phyloP scores from a whole-genome alignment of 1,284 basidiomycete genomes.

The Earliella scabrosa region DNA sequence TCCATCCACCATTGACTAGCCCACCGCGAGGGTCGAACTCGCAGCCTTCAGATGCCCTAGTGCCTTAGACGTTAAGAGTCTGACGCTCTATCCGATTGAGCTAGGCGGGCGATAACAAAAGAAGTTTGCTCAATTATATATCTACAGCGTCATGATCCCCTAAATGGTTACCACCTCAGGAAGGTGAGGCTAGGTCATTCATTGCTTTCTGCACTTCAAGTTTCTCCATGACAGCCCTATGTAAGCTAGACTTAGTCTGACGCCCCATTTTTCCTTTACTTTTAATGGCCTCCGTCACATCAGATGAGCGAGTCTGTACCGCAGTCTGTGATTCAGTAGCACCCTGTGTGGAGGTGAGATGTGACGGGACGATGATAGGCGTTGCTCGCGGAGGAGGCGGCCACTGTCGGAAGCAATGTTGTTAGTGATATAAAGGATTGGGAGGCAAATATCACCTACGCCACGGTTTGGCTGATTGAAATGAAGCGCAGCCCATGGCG shows the following conservation, averaged over 20 bases:
- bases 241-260: conserved; percentile 63
- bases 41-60: conserved; percentile 80
- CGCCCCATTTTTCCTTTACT: conserved; percentile 40
- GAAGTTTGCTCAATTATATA: no score
- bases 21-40: conserved; percentile 93
- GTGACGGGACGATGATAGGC: conserved; percentile 72
- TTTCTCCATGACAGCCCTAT: conserved; percentile 73
- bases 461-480: conserved; percentile 81
- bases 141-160: no score
- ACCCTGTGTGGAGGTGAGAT: conserved; percentile 49
- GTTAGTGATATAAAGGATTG: not conserved
- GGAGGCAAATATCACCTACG: conserved; percentile 47
- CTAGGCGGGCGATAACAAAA: conserved; percentile 61
- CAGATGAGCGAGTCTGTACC: no score
- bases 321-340: conserved; percentile 2
- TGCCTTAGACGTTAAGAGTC: conserved; percentile 51
- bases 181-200: conserved; percentile 50
- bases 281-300: no score
- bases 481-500: conserved; percentile 82
- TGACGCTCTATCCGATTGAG: conserved; percentile 89
- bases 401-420: conserved; percentile 54
- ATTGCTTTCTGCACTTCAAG: conserved; percentile 77
- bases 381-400: conserved; percentile 76
- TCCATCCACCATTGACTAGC: no score
- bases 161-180: no score